Conservation (phyloP, 441 rosid genomes). For the California macrophylla region DNA sequence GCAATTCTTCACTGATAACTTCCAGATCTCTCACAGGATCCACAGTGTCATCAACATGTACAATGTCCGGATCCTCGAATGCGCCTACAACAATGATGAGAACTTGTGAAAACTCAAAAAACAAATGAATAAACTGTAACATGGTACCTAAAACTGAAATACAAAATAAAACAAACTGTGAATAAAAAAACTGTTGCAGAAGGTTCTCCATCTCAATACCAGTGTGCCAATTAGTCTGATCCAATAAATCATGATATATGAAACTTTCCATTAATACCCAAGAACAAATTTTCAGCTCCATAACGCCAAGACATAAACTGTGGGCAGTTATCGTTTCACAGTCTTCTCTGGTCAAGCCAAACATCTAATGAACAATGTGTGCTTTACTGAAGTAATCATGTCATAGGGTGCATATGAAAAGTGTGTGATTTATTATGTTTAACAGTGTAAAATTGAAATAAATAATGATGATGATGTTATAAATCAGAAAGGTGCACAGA, state of each 20-base stretch:
- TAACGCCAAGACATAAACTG: neutral
- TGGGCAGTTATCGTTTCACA: neutral
- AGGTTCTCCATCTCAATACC: neutral
- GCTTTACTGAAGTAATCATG: neutral
- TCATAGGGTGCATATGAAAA: neutral
- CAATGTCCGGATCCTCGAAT: conserved; percentile 88
- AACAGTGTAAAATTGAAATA: neutral
- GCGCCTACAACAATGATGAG: conserved; percentile 45
- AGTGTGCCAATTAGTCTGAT: neutral
- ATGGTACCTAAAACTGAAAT: neutral
- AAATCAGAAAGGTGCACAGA: neutral
- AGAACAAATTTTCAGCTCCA: neutral
- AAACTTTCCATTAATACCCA: neutral
- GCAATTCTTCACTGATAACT: conserved; percentile 65
- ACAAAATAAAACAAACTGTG: neutral
- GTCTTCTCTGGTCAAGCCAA: neutral
- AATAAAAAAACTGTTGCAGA: neutral
- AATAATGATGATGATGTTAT: neutral
- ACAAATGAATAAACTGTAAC: neutral
- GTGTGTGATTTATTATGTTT: neutral
- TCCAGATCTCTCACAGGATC: conserved; percentile 97
- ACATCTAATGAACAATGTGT: neutral
- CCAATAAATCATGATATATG: neutral
- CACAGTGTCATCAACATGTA: conserved; percentile 85
- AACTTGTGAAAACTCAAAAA: neutral